Base-by-base conservation (phyloP, 2,329 filamentous ascomycete genomes). In the Phyllosticta citribraziliensis region DNA sequence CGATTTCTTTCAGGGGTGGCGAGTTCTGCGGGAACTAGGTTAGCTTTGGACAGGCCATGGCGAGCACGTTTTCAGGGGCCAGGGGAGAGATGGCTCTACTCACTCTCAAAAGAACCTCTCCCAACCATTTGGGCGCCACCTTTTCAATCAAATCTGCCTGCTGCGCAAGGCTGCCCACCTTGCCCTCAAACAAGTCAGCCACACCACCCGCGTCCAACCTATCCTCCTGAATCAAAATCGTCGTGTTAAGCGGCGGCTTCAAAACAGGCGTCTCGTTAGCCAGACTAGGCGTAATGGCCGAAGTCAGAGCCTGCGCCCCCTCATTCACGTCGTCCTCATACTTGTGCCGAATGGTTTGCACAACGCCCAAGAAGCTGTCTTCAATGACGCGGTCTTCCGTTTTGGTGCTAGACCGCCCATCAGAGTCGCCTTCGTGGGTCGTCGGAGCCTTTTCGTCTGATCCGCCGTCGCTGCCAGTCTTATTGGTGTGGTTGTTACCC, bases 181-280 rank as follows among this genome's bases (percentile, higher is more conserved):
- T 96, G 27, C 94, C 93, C 68, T 94, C 84, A 71, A 97, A 99
- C 11, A 97, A 79, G 77, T 97, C 94, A 27, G 90, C 89, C 62
- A 85, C 82, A 30, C 85, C 84, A 24, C 83, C 84, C 50, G 81
- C 79, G 65, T 85, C 83, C 2, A 82, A 82, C 4, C 81, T 78
- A 63, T 87, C 84, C 69, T 87, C 84, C 67, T 87, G 84, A 47
- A 87, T 86, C 17, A 87, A 76, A 33, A 87, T 83, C 0, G 79
- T 81, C 1, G 83, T 86, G 64, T 79, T 84, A 1, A 80, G 74
- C 1, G 89, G 88, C 4, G 88, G 82, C 68, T 88, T 89, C 47
- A 94, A 75, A 8, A 91, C 84, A 0, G 89, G 89, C 1, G 89
- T 91, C 64, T 94, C 89, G 63, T 81, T 85, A 1, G 87, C 81